These are phyloP conservation scores for Trametes cinnabarina DNA, from an alignment of 768 basidiomycete genomes.

Conservation along the genomic window DNA sequence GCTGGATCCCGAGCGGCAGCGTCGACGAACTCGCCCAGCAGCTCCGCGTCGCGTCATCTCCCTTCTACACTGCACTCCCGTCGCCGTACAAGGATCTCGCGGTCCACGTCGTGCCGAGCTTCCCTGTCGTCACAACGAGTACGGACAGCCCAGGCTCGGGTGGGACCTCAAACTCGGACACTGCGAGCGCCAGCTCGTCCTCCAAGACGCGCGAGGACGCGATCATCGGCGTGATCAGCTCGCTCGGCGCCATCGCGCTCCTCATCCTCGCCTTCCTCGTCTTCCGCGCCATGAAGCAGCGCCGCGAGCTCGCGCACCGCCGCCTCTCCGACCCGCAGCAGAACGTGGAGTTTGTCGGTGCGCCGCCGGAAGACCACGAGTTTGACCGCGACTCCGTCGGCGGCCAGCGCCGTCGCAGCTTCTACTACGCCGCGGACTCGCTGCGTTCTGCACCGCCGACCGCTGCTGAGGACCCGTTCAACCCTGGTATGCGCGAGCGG, in stretches of 20 bases:
- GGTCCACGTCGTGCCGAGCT: slow-evolving; percentile 64
- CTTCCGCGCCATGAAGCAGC: slow-evolving; percentile 64
- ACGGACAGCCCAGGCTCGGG: slow-evolving; percentile 16
- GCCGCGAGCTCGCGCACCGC: slow-evolving; percentile 66
- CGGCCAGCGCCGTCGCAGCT: slow-evolving; percentile 69
- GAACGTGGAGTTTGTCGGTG: slow-evolving; percentile 35
- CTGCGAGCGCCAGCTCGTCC: slow-evolving; percentile 13
- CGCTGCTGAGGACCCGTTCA: slow-evolving; percentile 38
- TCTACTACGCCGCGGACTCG: slow-evolving; percentile 87
- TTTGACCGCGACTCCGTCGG: slow-evolving; percentile 79
- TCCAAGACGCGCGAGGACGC: slow-evolving; percentile 69
- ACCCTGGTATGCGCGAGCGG: slow-evolving; percentile 51
- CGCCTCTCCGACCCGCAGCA: slow-evolving; percentile 58
- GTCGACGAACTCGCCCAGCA: slow-evolving; percentile 63
- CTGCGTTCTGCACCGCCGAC: slow-evolving; percentile 39
- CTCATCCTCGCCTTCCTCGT: slow-evolving; percentile 71
- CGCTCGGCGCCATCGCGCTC: slow-evolving; percentile 76
- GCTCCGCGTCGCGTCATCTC: slow-evolving; percentile 58
- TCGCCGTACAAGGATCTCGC: slow-evolving; percentile 57
- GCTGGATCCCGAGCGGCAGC: slow-evolving; percentile 55
- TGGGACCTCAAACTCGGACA: slow-evolving; percentile 24
- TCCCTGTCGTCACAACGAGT: slow-evolving; percentile 48
- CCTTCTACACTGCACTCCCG: slow-evolving; percentile 56
- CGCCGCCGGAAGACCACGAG: slow-evolving; percentile 61
- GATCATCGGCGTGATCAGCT: slow-evolving; percentile 87